Conservation (phyloP, 2,329 filamentous ascomycete genomes). For the Xylaria sp. region DNA sequence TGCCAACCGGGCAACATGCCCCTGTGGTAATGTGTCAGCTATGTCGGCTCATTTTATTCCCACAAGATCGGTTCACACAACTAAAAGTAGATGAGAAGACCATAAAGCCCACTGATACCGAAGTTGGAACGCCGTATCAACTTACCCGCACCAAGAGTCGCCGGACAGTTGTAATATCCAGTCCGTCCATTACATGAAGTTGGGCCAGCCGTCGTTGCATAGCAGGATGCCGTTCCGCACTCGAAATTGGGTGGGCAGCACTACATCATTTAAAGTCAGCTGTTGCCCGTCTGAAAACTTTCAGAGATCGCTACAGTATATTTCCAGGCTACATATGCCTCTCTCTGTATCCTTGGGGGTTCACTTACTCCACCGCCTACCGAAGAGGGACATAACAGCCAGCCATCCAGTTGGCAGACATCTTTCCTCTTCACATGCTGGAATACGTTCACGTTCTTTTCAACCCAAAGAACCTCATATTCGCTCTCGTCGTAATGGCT, state of each 20-base stretch:
- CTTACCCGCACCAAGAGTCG: slow-evolving; percentile 49
- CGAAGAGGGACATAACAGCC: slow-evolving; percentile 43
- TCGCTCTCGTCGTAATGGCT: slow-evolving; percentile 25
- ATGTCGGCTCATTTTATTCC: not conserved
- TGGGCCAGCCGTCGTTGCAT: slow-evolving; percentile 58
- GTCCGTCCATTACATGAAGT: slow-evolving; percentile 51
- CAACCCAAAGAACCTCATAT: slow-evolving; percentile 43
- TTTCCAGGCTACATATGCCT: not conserved
- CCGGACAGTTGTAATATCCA: slow-evolving; percentile 57
- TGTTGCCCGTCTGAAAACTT: not conserved
- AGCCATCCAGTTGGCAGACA: slow-evolving; percentile 40
- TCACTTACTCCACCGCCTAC: slow-evolving; percentile 51
- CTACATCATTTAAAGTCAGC: slow-evolving; percentile 17
- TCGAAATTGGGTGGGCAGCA: slow-evolving; percentile 62
- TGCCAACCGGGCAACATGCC: slow-evolving; percentile 59
- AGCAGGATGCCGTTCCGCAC: slow-evolving; percentile 61
- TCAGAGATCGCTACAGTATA: not conserved
- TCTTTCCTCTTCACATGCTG: slow-evolving; percentile 45
- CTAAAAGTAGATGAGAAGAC: not conserved
- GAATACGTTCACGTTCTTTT: slow-evolving; percentile 42
- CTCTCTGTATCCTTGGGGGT: not conserved
- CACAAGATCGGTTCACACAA: not conserved
- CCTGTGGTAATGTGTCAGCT: slow-evolving; percentile 47
- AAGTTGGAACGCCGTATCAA: slow-evolving; percentile 1
- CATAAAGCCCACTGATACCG: not conserved